phyloP scores from a whole-genome alignment of 768 basidiomycete species.

The Podaxis carcinomalis region DNA sequence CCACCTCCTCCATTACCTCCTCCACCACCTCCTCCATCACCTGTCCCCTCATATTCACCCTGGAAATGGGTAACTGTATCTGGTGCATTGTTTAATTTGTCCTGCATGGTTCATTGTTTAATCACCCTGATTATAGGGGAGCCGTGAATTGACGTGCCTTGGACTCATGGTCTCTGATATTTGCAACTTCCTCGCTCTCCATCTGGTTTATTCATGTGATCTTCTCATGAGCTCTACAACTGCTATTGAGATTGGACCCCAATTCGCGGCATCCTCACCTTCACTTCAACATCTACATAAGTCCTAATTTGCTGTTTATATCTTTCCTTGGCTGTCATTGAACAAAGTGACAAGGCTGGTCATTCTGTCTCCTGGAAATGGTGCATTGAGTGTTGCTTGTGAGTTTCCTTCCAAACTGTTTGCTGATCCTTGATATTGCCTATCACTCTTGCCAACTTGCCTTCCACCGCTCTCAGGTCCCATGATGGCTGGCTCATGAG shows the following conservation, averaged over 20 bases:
- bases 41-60: no score
- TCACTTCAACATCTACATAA: conserved; percentile 94
- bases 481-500: conserved; percentile 92
- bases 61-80: no score
- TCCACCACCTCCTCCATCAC: no score
- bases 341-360: conserved; percentile 88
- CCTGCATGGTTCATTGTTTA: no score
- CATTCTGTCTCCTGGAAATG: conserved; percentile 96
- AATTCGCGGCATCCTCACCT: conserved; percentile 92
- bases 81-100: no score
- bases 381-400: conserved; percentile 84
- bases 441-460: conserved; percentile 92
- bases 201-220: no score
- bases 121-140: no score
- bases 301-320: conserved; percentile 23
- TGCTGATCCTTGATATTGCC: conserved; percentile 75
- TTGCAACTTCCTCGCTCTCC: no score
- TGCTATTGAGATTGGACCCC: conserved; percentile 92
- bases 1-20: no score
- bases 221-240: conserved; percentile 98
- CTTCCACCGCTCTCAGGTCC: conserved; percentile 93
- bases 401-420: conserved; percentile 76
- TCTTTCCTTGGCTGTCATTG: not conserved
- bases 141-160: no score
- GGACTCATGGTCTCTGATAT: no score